Percentiles rank a stretch among this genome's conserved stretches.
phyloP scores from a whole-genome alignment of 805 yeast genomes.

The Maudiozyma bulderi region DNA sequence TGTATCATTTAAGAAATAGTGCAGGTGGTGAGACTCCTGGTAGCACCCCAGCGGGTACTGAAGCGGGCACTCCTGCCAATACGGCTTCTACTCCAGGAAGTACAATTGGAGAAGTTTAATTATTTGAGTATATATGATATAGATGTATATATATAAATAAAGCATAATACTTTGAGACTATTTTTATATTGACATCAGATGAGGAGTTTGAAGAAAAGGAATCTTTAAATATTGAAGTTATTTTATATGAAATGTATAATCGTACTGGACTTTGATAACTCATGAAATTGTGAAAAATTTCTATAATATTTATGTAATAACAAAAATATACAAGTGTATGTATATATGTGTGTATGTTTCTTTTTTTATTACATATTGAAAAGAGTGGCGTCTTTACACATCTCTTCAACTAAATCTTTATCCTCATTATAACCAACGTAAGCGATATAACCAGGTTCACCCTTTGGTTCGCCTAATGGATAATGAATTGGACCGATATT shows the following conservation, averaged over 20 bases:
- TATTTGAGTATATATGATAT: background rate
- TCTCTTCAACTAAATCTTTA: conserved; percentile 10
- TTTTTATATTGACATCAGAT: no score
- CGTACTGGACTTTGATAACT: no score
- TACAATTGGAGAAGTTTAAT: background rate
- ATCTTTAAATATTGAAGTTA: no score
- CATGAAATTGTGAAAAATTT: no score
- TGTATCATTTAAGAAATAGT: conserved; percentile 40
- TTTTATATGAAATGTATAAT: no score
- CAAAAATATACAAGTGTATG: no score
- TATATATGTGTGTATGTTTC: background rate
- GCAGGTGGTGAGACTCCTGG: background rate
- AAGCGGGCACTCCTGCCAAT: background rate
- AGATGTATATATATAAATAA: background rate
- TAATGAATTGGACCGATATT: conserved; percentile 23
- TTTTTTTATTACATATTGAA: conserved; percentile 11
- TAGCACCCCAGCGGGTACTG: background rate
- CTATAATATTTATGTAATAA: no score
- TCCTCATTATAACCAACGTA: conserved; percentile 26
- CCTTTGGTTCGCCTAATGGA: conserved; percentile 27
- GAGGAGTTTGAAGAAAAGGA: no score
- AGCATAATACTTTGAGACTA: background rate
- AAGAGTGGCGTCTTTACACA: conserved; percentile 22
- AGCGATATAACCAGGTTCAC: conserved; percentile 29
- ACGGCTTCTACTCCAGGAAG: background rate